Evolutionary conservation across 2,329 filamentous ascomycete genomes (phyloP).

Genomic region (Colletotrichum magnum): DNA sequence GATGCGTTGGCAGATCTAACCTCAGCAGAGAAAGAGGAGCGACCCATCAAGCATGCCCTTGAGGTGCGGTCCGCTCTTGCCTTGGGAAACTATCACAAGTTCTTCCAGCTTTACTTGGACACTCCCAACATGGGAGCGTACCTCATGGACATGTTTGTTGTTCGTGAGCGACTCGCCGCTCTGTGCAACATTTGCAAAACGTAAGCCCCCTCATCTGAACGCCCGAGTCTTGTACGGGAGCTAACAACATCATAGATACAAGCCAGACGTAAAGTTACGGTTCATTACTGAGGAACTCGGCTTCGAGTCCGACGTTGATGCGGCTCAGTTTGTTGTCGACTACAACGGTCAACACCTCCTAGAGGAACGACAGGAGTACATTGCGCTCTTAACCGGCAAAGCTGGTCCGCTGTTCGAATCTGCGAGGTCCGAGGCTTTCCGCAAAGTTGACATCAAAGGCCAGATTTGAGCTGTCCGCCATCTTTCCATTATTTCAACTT

Average conservation of each 20-base stretch:
- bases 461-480: constrained; percentile 77
- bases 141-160: constrained; percentile 99
- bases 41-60: constrained; percentile 89
- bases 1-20: constrained; percentile 99
- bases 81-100: constrained; percentile 95
- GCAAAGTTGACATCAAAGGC: constrained; percentile 95
- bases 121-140: constrained; percentile 98
- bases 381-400: constrained; percentile 82
- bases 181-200: constrained; percentile 94
- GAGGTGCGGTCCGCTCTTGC: constrained; percentile 92
- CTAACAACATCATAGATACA: constrained; percentile 80
- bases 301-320: constrained; percentile 93
- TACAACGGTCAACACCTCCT: constrained; percentile 82
- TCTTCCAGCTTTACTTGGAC: constrained; percentile 95
- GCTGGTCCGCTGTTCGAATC: constrained; percentile 81
- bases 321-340: constrained; percentile 90
- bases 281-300: constrained; percentile 97
- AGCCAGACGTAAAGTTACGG: constrained; percentile 87
- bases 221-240: background rate
- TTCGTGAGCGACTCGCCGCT: constrained; percentile 90
- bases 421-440: constrained; percentile 81
- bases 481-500: constrained; percentile 33
- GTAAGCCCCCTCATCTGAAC: constrained; percentile 73
- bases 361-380: constrained; percentile 81
- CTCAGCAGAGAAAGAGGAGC: constrained; percentile 90